phyloP scores from a whole-genome alignment of 2,329 filamentous ascomycete species.

The Aspergillus aculeatus region DNA sequence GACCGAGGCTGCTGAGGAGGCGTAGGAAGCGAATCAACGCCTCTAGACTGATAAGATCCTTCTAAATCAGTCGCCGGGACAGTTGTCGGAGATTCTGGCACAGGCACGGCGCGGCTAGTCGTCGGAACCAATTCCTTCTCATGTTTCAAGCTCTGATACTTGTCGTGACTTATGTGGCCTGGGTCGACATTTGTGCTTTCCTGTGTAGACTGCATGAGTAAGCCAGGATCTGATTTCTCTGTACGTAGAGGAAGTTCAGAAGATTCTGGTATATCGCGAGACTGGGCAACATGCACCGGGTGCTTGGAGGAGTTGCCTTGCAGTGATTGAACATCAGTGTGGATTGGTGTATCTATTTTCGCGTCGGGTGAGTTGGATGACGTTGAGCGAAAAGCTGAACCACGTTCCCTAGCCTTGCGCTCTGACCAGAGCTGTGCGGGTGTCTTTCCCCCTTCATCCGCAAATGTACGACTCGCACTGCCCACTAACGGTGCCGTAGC shows the following conservation, averaged over 20 bases:
- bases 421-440: slow-evolving; percentile 97
- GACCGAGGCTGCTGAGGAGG: slow-evolving; percentile 49
- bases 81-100: slow-evolving; percentile 68
- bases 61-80: slow-evolving; percentile 51
- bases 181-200: slow-evolving; percentile 36
- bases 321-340: slow-evolving; percentile 69
- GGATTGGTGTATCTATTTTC: slow-evolving; percentile 60
- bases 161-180: neutral
- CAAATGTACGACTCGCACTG: slow-evolving; percentile 85
- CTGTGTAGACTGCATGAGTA: slow-evolving; percentile 48
- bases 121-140: slow-evolving; percentile 58
- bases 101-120: slow-evolving; percentile 71
- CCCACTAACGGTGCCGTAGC: slow-evolving; percentile 63
- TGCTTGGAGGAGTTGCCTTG: slow-evolving; percentile 72
- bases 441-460: slow-evolving; percentile 91
- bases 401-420: slow-evolving; percentile 82
- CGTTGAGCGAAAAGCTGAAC: slow-evolving; percentile 49
- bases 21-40: slow-evolving; percentile 34
- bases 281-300: slow-evolving; percentile 72
- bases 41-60: slow-evolving; percentile 45
- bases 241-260: neutral
- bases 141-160: slow-evolving; percentile 42
- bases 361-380: slow-evolving; percentile 39
- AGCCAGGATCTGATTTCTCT: neutral
- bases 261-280: slow-evolving; percentile 43